These are phyloP conservation scores for Echites panduratus DNA, from an alignment of 257 asterid species.

Conservation along the genomic window DNA sequence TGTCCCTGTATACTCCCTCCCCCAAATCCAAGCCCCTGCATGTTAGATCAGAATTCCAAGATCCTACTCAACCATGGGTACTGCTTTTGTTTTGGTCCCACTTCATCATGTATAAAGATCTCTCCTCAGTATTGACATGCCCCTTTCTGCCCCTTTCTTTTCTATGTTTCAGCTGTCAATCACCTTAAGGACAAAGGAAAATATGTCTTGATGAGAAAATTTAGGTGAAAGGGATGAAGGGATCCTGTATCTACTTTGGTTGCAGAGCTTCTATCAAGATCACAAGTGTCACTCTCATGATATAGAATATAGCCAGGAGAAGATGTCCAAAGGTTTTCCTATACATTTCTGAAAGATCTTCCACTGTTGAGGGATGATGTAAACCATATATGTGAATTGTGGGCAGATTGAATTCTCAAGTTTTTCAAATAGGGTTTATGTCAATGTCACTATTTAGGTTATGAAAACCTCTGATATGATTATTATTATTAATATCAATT, in stretches of 20 bases:
- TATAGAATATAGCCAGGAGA: background rate
- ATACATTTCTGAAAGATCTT: too few relatives aligned
- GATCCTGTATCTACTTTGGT: background rate
- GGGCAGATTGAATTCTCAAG: too few relatives aligned
- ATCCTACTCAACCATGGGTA: background rate
- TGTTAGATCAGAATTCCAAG: background rate
- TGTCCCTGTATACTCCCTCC: too few relatives aligned
- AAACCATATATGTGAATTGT: too few relatives aligned
- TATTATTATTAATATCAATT: too few relatives aligned
- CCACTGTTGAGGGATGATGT: too few relatives aligned
- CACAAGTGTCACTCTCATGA: background rate
- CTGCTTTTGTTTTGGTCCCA: background rate
- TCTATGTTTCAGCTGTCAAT: background rate
- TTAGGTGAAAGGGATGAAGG: background rate
- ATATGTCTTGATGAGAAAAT: too few relatives aligned
- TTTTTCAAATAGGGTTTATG: too few relatives aligned
- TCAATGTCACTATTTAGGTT: too few relatives aligned
- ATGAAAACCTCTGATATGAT: too few relatives aligned
- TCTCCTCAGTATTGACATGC: background rate
- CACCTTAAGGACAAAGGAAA: background rate
- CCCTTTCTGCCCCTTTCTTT: background rate
- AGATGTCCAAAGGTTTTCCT: background rate
- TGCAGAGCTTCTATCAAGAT: background rate
- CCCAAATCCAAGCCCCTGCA: background rate
- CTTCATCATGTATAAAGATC: background rate